Percentiles rank a stretch among this genome's conserved stretches.
Evolutionary conservation across 352 stramenopile genomes (phyloP).

Genomic region (Blastocystis sp.): DNA sequence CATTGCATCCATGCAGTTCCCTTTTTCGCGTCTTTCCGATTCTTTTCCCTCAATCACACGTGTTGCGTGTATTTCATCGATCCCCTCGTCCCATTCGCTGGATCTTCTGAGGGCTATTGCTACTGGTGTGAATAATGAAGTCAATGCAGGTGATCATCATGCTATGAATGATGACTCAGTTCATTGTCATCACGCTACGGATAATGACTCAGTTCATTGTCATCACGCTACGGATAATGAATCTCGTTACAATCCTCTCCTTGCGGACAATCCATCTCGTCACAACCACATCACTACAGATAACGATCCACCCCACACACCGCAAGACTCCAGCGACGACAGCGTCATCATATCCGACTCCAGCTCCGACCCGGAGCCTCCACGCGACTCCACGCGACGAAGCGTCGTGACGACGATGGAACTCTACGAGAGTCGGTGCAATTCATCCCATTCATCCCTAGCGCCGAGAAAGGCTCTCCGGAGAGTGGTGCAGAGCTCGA

Average conservation of each 20-base stretch:
- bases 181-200: too few relatives aligned
- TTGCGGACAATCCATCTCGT: too few relatives aligned
- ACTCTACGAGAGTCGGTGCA: not conserved
- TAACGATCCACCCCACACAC: too few relatives aligned
- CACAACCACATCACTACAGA: too few relatives aligned
- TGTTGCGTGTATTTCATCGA: not conserved
- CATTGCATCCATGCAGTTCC: not conserved
- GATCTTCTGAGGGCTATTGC: too few relatives aligned
- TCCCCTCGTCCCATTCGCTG: not conserved
- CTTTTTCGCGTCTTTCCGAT: not conserved
- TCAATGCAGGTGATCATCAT: too few relatives aligned
- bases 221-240: too few relatives aligned
- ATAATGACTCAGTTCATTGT: too few relatives aligned
- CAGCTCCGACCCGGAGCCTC: not conserved
- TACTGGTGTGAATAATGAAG: too few relatives aligned
- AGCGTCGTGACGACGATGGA: not conserved
- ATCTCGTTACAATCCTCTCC: too few relatives aligned
- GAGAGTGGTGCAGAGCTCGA: slow-evolving; percentile 13
- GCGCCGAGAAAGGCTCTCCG: slow-evolving; percentile 12
- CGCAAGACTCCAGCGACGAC: too few relatives aligned
- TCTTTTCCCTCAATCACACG: not conserved
- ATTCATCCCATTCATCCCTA: not conserved
- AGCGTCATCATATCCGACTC: slow-evolving; percentile 17
- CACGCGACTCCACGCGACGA: not conserved
- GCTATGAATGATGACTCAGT: too few relatives aligned